These are phyloP conservation scores for Zygoascus ofunaensis DNA, from an alignment of 805 yeast genomes.

Conservation along the genomic window DNA sequence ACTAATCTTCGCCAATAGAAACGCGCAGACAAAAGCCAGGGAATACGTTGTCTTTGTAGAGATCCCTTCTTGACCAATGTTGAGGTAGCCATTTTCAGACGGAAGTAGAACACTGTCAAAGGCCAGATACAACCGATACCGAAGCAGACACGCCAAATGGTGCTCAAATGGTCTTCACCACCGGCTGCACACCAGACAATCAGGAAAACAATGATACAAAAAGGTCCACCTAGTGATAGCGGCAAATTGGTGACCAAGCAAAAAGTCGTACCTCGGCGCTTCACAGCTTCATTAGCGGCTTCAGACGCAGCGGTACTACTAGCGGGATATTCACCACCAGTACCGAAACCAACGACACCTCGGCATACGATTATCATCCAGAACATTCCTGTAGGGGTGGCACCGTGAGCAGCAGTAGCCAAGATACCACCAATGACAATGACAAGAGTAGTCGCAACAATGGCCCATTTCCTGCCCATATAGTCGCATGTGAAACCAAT, in stretches of 20 bases:
- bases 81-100: conserved; percentile 59
- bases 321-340: conserved; percentile 71
- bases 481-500: conserved; percentile 59
- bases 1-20: conserved; percentile 60
- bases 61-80: conserved; percentile 53
- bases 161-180: conserved; percentile 30
- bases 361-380: conserved; percentile 70
- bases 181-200: conserved; percentile 51
- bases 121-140: conserved; percentile 72
- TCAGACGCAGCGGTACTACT: conserved; percentile 61
- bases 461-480: conserved; percentile 59
- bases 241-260: conserved; percentile 66
- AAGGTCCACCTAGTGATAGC: conserved; percentile 69
- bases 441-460: conserved; percentile 51
- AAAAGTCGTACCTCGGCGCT: conserved; percentile 54
- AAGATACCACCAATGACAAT: conserved; percentile 55
- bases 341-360: conserved; percentile 71
- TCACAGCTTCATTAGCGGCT: conserved; percentile 58
- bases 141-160: conserved; percentile 61
- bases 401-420: conserved; percentile 66
- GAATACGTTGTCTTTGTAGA: conserved; percentile 44
- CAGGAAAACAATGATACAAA: conserved; percentile 56
- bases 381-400: conserved; percentile 50
- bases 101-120: conserved; percentile 56
- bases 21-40: conserved; percentile 49